These are phyloP conservation scores for Bipolaris victoriae DNA, from an alignment of 2,329 filamentous ascomycete species.

Conservation along the genomic window DNA sequence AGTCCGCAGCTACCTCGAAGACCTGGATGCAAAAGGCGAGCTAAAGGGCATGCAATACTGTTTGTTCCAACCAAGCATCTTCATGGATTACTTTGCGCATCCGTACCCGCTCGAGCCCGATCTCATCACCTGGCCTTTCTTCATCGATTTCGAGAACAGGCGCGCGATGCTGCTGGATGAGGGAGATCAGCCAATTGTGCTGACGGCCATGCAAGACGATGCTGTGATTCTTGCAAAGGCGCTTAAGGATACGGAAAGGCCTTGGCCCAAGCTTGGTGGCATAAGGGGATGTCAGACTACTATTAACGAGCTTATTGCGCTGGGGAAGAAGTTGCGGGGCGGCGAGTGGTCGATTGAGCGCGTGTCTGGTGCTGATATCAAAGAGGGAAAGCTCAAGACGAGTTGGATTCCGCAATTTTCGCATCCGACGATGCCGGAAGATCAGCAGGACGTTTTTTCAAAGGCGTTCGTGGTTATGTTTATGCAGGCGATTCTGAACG, in stretches of 20 bases:
- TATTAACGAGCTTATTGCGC: conserved; percentile 35
- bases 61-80: conserved; percentile 62
- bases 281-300: conserved; percentile 32
- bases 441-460: conserved; percentile 44
- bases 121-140: conserved; percentile 48
- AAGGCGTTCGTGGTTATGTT: conserved; percentile 52
- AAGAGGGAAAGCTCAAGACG: conserved; percentile 49
- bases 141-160: conserved; percentile 38
- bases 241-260: conserved; percentile 25
- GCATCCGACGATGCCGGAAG: conserved; percentile 47
- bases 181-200: conserved; percentile 32
- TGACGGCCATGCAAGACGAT: conserved; percentile 38
- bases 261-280: conserved; percentile 40
- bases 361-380: conserved; percentile 57
- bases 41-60: conserved; percentile 62
- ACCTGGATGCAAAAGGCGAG: conserved; percentile 55
- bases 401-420: conserved; percentile 51
- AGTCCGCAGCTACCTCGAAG: conserved; percentile 57
- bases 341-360: conserved; percentile 51
- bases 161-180: conserved; percentile 39
- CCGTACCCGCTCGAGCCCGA: conserved; percentile 57
- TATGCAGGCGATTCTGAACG: conserved; percentile 51
- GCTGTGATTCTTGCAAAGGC: conserved; percentile 34
- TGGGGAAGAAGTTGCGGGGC: conserved; percentile 40
- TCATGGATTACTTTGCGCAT: conserved; percentile 62